phyloP scores from a whole-genome alignment of 2,329 filamentous ascomycete species.

The Aureobasidium leucospermi region DNA sequence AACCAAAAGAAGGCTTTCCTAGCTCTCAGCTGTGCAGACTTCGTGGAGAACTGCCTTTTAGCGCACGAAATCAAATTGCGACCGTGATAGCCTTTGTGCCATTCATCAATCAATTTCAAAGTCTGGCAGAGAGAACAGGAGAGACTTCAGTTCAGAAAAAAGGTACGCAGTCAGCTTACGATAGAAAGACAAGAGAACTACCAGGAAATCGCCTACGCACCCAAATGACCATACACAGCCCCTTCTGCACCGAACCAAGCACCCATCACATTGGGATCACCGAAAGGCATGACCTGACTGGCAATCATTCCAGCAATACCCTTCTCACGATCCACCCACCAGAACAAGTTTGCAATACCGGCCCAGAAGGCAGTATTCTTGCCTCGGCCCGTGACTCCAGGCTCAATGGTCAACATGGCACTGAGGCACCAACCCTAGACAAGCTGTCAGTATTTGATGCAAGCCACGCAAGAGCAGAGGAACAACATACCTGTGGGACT shows the following conservation, averaged over 20 bases:
- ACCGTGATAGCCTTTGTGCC: background rate
- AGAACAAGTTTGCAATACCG: constrained; percentile 32
- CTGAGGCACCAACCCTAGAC: constrained; percentile 54
- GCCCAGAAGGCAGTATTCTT: constrained; percentile 30
- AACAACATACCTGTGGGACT: constrained; percentile 2
- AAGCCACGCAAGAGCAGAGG: background rate
- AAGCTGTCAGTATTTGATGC: background rate
- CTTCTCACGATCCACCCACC: constrained; percentile 32
- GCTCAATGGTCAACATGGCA: constrained; percentile 29
- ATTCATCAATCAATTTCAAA: background rate
- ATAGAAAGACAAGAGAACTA: background rate
- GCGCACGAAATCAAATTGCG: background rate
- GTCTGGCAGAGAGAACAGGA: background rate
- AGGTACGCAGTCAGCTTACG: background rate
- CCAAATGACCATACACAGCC: constrained; percentile 13
- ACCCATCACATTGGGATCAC: constrained; percentile 26
- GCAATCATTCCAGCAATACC: constrained; percentile 33
- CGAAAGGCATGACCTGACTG: constrained; percentile 31
- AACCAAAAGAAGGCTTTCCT: background rate
- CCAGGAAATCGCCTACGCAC: background rate
- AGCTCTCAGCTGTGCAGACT: background rate
- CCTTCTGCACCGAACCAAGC: constrained; percentile 28
- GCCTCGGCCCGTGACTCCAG: constrained; percentile 29
- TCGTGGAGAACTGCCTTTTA: background rate
- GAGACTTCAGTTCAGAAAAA: background rate